Evolutionary conservation across 768 basidiomycete species (phyloP).

Genomic region (Hypholoma sublateritium): DNA sequence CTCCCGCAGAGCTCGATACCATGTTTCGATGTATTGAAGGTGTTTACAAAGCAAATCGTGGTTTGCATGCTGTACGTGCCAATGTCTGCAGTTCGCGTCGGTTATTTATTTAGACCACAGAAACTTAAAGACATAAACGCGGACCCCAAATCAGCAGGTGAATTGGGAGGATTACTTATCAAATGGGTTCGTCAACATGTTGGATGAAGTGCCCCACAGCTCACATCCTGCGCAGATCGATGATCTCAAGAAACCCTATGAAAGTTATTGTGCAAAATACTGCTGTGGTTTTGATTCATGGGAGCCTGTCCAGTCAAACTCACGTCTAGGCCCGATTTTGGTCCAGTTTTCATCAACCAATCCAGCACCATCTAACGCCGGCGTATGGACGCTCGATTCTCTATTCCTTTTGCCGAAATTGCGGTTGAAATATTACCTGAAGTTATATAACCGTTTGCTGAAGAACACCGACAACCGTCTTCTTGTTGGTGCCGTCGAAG

Average conservation of each 20-base stretch:
- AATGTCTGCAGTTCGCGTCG: slow-evolving; percentile 3
- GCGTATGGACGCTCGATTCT: slow-evolving; percentile 80
- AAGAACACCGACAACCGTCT: slow-evolving; percentile 89
- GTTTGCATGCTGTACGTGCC: slow-evolving; percentile 64
- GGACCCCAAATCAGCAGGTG: slow-evolving; percentile 90
- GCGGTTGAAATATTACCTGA: slow-evolving; percentile 89
- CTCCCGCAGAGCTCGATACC: slow-evolving; percentile 84
- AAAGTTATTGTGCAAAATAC: slow-evolving; percentile 73
- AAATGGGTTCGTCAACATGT: slow-evolving; percentile 74
- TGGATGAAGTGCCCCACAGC: slow-evolving; percentile 8
- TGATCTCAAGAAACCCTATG: slow-evolving; percentile 87
- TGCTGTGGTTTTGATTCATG: slow-evolving; percentile 79
- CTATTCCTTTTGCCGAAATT: slow-evolving; percentile 85
- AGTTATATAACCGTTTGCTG: slow-evolving; percentile 81
- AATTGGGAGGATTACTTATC: slow-evolving; percentile 93
- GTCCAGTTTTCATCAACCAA: slow-evolving; percentile 62
- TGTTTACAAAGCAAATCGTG: slow-evolving; percentile 89
- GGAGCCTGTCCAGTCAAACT: slow-evolving; percentile 77
- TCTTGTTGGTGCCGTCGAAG: slow-evolving; percentile 77
- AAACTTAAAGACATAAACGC: slow-evolving; percentile 93
- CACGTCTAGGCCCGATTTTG: slow-evolving; percentile 68
- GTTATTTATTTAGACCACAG: slow-evolving; percentile 40
- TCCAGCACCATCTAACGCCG: slow-evolving; percentile 45
- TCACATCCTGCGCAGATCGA: slow-evolving; percentile 63
- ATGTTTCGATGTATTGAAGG: slow-evolving; percentile 95